Base-by-base conservation (phyloP, 768 basidiomycete species). In the Psilocybe subaeruginosa region DNA sequence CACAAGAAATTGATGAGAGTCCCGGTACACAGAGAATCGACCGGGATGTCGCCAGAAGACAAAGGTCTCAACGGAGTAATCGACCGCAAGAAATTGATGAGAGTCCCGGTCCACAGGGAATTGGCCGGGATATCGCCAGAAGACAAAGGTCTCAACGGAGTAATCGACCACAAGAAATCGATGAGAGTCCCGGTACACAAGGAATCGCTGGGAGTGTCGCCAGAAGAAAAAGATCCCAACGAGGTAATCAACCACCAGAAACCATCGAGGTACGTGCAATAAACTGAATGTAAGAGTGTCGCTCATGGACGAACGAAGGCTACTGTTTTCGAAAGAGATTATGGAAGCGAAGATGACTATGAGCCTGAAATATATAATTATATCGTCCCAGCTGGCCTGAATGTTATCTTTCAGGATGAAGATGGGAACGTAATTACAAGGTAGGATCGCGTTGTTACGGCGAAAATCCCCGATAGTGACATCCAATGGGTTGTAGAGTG, bases 381-480 rank as follows among this genome's bases (percentile, higher is more conserved):
- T 64, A 83, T 91, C 64, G 81, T 90, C 52, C 89, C 90, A 39
- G 80, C 78, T 16, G 89, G 87, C 19, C 76, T 85, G 61, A 82
- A 85, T 60, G 85, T 90, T 4, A 80, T 90, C 49, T 90, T 91
- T 66, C 81, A 87, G 70, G 89, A 90, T 66, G 83, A 85, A 64
- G 72, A 78, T 17, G 89, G 89, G 19, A 82, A 84, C 57, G 86
- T 87, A 66, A 84, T 89, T 27, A 82, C 83, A 2, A 83, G 88
- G 88, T 85, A 73, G 56, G 17, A 11, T 49, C 19, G 29, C 30
- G 31, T 37, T 5, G 17, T 11, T 41, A 3, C 48, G 29, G 0
- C 16, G 29, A n/a, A 12, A 12, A n/a, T 55, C 35, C 33, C n/a
- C 3, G 19, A 12, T 23, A 57, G 19, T 48, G 46, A 30, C 35